Evolutionary conservation across 169 alveolate genomes (phyloP).

Genomic region (Amoebophrya sp.): DNA sequence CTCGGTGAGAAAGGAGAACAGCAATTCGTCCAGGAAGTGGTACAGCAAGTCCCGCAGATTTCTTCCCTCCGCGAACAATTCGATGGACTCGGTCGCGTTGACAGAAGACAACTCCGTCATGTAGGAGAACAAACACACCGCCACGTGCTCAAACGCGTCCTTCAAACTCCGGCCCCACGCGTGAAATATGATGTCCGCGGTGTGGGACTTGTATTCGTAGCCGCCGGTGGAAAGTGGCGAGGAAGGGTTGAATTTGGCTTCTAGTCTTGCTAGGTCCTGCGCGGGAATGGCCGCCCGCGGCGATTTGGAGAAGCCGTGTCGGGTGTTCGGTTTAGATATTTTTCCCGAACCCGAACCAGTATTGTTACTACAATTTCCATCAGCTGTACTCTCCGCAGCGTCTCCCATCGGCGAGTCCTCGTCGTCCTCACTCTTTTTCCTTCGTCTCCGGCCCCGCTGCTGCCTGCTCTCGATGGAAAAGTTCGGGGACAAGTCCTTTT

Average conservation of each 20-base stretch:
- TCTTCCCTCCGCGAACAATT: not conserved
- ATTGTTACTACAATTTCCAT: not conserved
- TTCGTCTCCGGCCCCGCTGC: not conserved
- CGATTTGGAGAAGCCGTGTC: not conserved
- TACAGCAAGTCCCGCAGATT: slow-evolving; percentile 28
- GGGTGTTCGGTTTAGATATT: not conserved
- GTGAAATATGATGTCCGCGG: slow-evolving; percentile 43
- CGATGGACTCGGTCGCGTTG: slow-evolving; percentile 4
- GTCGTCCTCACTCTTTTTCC: not conserved
- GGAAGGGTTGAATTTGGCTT: not conserved
- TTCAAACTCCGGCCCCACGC: slow-evolving; percentile 34
- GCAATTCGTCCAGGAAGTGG: slow-evolving; percentile 38
- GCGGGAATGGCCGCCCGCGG: not conserved
- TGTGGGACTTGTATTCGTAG: slow-evolving; percentile 34
- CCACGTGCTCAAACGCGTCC: slow-evolving; percentile 11
- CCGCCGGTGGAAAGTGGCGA: not conserved
- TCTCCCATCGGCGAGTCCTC: not conserved
- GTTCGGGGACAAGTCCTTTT: not conserved
- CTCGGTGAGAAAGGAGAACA: slow-evolving; percentile 24
- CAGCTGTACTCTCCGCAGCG: not conserved
- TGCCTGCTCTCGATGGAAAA: not conserved
- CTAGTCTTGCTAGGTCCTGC: not conserved
- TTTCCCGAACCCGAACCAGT: not conserved
- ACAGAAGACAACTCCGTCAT: slow-evolving; percentile 36
- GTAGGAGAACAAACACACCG: slow-evolving; percentile 34